A percentile compares a stretch with the other conserved stretches of the same genome.
These are phyloP conservation scores for Hypoxylon rickii DNA, from an alignment of 495 filamentous ascomycete genomes.

Conservation along the genomic window DNA sequence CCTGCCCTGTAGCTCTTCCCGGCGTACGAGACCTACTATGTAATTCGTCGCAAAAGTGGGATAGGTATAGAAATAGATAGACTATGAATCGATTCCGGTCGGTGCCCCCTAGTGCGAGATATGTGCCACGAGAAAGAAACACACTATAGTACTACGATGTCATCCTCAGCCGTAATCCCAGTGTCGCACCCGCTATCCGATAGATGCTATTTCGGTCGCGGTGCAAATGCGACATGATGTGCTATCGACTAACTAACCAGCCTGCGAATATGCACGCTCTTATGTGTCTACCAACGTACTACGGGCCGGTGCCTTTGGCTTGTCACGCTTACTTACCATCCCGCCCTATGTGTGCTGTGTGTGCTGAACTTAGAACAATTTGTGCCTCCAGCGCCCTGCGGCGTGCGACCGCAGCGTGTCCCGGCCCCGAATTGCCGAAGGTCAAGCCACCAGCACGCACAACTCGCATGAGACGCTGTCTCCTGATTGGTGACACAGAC, in stretches of 20 bases:
- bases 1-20: not conserved
- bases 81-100: slow-evolving; percentile 3
- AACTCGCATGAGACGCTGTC: slow-evolving; percentile 8
- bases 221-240: slow-evolving; percentile 19
- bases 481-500: slow-evolving; percentile 20
- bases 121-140: not conserved
- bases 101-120: slow-evolving; percentile 1
- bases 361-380: not conserved
- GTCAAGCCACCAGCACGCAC: slow-evolving; percentile 13
- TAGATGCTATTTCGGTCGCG: slow-evolving; percentile 32
- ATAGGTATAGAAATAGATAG: not conserved
- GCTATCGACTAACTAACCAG: no score
- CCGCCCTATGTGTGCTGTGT: not conserved
- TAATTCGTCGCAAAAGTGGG: no score
- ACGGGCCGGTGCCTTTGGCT: no score
- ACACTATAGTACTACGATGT: slow-evolving; percentile 19
- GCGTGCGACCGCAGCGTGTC: no score
- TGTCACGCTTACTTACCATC: slow-evolving; percentile 9
- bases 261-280: no score
- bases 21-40: not conserved
- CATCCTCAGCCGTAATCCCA: slow-evolving; percentile 7
- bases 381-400: no score
- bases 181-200: not conserved
- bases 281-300: no score
- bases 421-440: slow-evolving; percentile 1